Percentiles rank a stretch among this genome's conserved stretches.
These are phyloP conservation scores for Lagenaria siceraria DNA, from an alignment of 306 rosid species.

Conservation along the genomic window DNA sequence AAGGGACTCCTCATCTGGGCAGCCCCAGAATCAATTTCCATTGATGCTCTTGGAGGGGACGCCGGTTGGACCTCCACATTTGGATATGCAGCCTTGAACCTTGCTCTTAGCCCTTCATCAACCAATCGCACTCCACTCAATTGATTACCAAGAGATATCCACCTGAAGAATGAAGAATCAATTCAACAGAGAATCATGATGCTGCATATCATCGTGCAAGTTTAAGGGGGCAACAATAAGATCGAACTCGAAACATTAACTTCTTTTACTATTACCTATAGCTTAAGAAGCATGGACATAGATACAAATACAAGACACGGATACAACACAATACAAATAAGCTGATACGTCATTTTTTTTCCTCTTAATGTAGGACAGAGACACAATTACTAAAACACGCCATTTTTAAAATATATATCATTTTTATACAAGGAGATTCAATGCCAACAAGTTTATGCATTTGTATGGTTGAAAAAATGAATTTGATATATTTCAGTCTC, in stretches of 20 bases:
- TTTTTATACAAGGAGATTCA: no score
- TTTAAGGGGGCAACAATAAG: not conserved
- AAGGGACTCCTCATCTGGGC: conserved; percentile 45
- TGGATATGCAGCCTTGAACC: conserved; percentile 97
- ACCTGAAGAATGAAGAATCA: conserved; percentile 45
- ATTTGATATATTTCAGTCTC: no score
- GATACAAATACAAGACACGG: no score
- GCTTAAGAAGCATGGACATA: no score
- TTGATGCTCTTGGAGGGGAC: conserved; percentile 77
- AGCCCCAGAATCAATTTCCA: conserved; percentile 54
- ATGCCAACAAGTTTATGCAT: no score
- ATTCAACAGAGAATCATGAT: not conserved
- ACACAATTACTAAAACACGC: no score
- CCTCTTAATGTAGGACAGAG: no score
- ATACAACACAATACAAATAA: no score
- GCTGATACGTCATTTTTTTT: no score
- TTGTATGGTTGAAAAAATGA: no score
- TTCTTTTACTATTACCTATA: no score
- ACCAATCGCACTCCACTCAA: conserved; percentile 78
- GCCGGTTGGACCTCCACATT: conserved; percentile 88
- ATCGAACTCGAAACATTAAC: not conserved
- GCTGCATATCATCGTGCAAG: not conserved
- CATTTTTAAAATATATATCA: no score
- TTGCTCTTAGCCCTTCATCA: conserved; percentile 87
- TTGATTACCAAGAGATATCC: conserved; percentile 99